Evolutionary conservation across 805 yeast species (phyloP).

Genomic region (Kregervanrija delftensis): DNA sequence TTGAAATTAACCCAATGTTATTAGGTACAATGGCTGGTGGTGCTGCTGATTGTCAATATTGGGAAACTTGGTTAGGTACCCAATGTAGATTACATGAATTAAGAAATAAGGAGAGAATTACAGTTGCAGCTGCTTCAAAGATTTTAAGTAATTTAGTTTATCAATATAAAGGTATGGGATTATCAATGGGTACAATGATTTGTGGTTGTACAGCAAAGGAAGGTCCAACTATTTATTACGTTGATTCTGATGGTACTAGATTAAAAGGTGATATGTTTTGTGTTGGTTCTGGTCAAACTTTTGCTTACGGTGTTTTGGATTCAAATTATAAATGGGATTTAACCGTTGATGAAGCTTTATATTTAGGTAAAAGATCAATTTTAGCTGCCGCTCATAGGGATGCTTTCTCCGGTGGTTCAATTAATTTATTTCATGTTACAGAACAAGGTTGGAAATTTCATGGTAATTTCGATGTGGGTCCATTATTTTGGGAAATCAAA

Average conservation of each 20-base stretch:
- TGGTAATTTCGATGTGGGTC: conserved; percentile 91
- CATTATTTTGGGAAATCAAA: conserved; percentile 86
- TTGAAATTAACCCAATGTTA: conserved; percentile 89
- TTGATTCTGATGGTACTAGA: conserved; percentile 95
- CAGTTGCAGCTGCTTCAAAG: conserved; percentile 95
- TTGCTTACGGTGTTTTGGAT: conserved; percentile 97
- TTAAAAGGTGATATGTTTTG: conserved; percentile 91
- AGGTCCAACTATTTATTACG: conserved; percentile 93
- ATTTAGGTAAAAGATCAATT: conserved; percentile 90
- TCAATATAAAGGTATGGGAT: conserved; percentile 95
- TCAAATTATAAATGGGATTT: conserved; percentile 89
- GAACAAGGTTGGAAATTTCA: conserved; percentile 94
- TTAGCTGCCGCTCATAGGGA: conserved; percentile 98
- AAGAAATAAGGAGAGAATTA: conserved; percentile 88
- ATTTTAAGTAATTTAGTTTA: conserved; percentile 86
- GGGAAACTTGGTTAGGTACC: conserved; percentile 99
- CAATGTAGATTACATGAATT: conserved; percentile 94
- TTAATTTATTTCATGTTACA: conserved; percentile 87
- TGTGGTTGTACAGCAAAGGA: conserved; percentile 95
- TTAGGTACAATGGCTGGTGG: conserved; percentile 99
- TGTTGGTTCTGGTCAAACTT: conserved; percentile 98
- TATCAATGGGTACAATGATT: conserved; percentile 98
- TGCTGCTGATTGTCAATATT: conserved; percentile 98
- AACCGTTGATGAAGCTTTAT: conserved; percentile 86
- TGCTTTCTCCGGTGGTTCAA: conserved; percentile 96